Percentiles rank a stretch among this genome's conserved stretches.
These are phyloP conservation scores for Dalbergia oliveri DNA, from an alignment of 306 rosid genomes.

Conservation along the genomic window DNA sequence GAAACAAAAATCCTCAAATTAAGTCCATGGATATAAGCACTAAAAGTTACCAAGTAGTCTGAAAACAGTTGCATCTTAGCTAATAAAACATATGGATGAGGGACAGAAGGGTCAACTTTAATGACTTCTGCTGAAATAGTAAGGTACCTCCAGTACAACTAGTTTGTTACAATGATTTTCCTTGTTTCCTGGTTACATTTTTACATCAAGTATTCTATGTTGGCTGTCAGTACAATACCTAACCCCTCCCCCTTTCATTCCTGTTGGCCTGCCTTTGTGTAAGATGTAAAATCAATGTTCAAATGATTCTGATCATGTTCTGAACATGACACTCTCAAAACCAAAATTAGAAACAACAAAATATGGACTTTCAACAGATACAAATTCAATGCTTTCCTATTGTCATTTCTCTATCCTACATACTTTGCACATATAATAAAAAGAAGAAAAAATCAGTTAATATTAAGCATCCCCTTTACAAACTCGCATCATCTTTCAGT, in stretches of 20 bases:
- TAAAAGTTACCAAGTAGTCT: slow-evolving; percentile 13
- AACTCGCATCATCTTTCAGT: slow-evolving; percentile 19
- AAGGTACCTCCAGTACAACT: neutral
- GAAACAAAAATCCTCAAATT: neutral
- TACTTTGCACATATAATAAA: neutral
- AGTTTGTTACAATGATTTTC: neutral
- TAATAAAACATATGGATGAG: slow-evolving; percentile 7
- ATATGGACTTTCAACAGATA: slow-evolving; percentile 11
- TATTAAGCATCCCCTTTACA: slow-evolving; percentile 30
- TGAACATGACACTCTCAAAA: slow-evolving; percentile 7
- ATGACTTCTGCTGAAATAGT: neutral
- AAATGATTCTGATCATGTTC: slow-evolving; percentile 16
- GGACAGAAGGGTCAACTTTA: neutral
- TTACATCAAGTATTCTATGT: slow-evolving; percentile 8
- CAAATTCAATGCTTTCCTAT: slow-evolving; percentile 7
- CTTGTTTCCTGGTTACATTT: neutral
- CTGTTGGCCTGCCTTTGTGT: slow-evolving; percentile 27
- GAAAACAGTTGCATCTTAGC: neutral
- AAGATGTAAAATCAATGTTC: slow-evolving; percentile 7
- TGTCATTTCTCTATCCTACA: slow-evolving; percentile 26
- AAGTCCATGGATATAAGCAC: neutral
- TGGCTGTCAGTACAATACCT: slow-evolving; percentile 13
- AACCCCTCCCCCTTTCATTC: neutral
- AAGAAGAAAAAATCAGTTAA: slow-evolving; percentile 2
- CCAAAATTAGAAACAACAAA: slow-evolving; percentile 26